These are phyloP conservation scores for Pyrenophora tritici-repentis DNA, from an alignment of 2,329 filamentous ascomycete genomes.

Conservation along the genomic window DNA sequence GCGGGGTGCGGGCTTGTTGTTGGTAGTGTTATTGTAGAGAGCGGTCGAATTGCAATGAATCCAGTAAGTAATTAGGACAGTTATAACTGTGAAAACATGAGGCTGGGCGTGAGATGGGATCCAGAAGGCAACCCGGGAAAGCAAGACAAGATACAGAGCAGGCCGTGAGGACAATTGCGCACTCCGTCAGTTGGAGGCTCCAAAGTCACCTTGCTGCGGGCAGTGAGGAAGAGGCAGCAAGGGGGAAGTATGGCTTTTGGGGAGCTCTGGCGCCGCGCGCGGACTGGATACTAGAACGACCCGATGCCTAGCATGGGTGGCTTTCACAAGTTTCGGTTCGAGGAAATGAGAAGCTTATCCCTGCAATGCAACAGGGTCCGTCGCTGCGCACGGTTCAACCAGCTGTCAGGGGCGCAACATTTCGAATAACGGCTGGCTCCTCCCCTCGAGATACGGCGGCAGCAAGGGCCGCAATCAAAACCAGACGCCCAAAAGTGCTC, in stretches of 20 bases:
- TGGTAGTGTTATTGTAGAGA: conserved; percentile 9
- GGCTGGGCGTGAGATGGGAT: conserved; percentile 19
- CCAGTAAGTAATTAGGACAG: conserved; percentile 26
- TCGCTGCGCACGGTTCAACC: conserved; percentile 35
- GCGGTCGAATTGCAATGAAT: conserved; percentile 10
- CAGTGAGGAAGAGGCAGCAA: conserved; percentile 46
- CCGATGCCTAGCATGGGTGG: conserved; percentile 40
- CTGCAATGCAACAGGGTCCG: conserved; percentile 39
- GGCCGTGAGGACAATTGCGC: conserved; percentile 27
- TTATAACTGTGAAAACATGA: conserved; percentile 32
- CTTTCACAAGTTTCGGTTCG: conserved; percentile 43
- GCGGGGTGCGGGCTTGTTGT: conserved; percentile 20
- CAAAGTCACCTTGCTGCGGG: conserved; percentile 46
- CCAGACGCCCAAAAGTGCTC: conserved; percentile 1
- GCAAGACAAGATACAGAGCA: conserved; percentile 18
- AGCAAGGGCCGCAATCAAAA: conserved; percentile 16
- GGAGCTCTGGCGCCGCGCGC: conserved; percentile 37
- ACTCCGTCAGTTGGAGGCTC: conserved; percentile 35
- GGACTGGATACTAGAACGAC: conserved; percentile 37
- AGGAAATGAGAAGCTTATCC: conserved; percentile 41
- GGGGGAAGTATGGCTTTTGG: conserved; percentile 44
- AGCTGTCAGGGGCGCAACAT: conserved; percentile 33
- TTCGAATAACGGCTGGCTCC: conserved; percentile 19
- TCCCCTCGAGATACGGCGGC: conserved; percentile 5
- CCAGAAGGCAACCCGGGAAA: conserved; percentile 16